These are phyloP conservation scores for Candida mattraensis DNA, from an alignment of 805 yeast species.

Conservation along the genomic window DNA sequence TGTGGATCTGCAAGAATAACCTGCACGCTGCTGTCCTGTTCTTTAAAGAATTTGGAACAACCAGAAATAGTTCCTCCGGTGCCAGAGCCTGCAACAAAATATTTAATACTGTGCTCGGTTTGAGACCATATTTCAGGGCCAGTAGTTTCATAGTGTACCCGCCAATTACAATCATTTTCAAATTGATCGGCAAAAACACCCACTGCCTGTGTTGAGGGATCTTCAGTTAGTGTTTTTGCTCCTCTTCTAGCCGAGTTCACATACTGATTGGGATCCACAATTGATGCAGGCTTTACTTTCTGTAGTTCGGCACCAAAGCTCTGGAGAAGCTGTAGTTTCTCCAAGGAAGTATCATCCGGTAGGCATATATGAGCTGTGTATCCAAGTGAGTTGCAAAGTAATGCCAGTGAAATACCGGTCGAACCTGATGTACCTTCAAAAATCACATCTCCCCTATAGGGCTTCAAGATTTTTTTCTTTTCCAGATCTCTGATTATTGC, in stretches of 20 bases:
- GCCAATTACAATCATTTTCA: conserved; percentile 91
- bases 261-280: conserved; percentile 90
- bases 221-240: conserved; percentile 50
- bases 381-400: conserved; percentile 86
- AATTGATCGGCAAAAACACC: conserved; percentile 96
- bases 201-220: conserved; percentile 36
- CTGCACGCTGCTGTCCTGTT: conserved; percentile 39
- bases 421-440: conserved; percentile 97
- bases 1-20: conserved; percentile 90
- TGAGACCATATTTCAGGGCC: conserved; percentile 93
- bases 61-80: conserved; percentile 99
- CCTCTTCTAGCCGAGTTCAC: conserved; percentile 81
- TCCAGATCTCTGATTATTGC: conserved; percentile 78
- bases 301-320: conserved; percentile 81
- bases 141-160: conserved; percentile 74
- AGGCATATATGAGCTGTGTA: conserved; percentile 89
- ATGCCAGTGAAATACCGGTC: conserved; percentile 91
- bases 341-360: conserved; percentile 90
- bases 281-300: conserved; percentile 90
- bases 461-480: conserved; percentile 51
- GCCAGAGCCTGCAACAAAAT: conserved; percentile 89
- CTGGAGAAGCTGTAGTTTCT: conserved; percentile 69
- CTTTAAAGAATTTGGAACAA: conserved; percentile 72
- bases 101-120: conserved; percentile 62
- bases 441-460: conserved; percentile 66